A percentile compares a stretch with the other conserved stretches of the same genome.
Conservation (phyloP, 2,329 filamentous ascomycete genomes). For the Trichoderma breve region DNA sequence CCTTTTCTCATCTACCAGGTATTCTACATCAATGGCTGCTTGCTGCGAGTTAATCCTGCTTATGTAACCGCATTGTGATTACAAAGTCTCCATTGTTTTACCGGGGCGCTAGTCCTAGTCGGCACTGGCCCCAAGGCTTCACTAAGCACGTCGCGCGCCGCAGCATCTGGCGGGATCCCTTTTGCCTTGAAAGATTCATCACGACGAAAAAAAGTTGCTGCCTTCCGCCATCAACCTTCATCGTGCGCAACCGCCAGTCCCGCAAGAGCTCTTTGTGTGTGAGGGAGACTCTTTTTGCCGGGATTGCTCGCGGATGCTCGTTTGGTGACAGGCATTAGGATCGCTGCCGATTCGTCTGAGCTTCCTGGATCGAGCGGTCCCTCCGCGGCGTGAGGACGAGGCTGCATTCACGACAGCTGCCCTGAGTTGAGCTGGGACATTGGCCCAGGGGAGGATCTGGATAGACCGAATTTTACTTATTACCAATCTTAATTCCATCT, state of each 20-base stretch:
- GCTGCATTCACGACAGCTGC: slow-evolving; percentile 3
- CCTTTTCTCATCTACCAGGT: neutral
- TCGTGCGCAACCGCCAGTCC: slow-evolving; percentile 25
- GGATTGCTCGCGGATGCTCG: slow-evolving; percentile 33
- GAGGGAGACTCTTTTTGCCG: slow-evolving; percentile 24
- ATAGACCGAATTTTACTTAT: neutral
- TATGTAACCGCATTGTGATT: neutral
- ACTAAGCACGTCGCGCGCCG: slow-evolving; percentile 18
- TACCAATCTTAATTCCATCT: neutral
- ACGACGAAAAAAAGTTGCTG: slow-evolving; percentile 24
- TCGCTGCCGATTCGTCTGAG: slow-evolving; percentile 33
- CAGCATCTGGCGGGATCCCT: slow-evolving; percentile 13
- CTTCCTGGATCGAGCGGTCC: slow-evolving; percentile 25
- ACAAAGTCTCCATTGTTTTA: neutral
- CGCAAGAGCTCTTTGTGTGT: slow-evolving; percentile 22
- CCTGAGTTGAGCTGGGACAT: neutral
- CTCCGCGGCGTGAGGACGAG: slow-evolving; percentile 12
- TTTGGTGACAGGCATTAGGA: slow-evolving; percentile 33
- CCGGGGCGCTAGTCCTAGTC: slow-evolving; percentile 13
- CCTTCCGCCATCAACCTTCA: slow-evolving; percentile 26
- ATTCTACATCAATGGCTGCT: neutral
- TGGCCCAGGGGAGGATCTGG: neutral
- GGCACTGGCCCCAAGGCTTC: neutral
- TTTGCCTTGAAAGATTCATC: slow-evolving; percentile 14
- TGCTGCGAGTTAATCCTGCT: neutral